Evolutionary conservation across 2,329 filamentous ascomycete species (phyloP).

Genomic region (Phaeosphaeria sp.): DNA sequence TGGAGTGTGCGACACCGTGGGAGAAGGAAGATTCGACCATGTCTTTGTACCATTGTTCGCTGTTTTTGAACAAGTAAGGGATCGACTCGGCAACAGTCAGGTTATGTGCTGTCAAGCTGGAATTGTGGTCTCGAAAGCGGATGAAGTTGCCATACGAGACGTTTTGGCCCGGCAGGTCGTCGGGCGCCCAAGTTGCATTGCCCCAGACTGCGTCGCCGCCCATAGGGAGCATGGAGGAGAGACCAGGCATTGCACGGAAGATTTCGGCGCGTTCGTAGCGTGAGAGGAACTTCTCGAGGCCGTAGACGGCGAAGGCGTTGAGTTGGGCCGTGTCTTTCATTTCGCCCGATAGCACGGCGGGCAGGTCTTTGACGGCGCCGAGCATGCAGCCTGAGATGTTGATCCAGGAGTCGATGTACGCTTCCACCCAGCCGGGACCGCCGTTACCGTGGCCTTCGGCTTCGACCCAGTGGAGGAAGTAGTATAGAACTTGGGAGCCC

Average conservation of each 20-base stretch:
- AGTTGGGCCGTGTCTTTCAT: constrained; percentile 98
- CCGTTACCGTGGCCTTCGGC: constrained; percentile 77
- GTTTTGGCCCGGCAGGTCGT: constrained; percentile 77
- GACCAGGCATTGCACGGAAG: constrained; percentile 95
- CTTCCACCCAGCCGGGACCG: constrained; percentile 87
- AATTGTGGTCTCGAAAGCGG: constrained; percentile 75
- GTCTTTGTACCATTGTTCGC: constrained; percentile 84
- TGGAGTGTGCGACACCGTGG: constrained; percentile 82
- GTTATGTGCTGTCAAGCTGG: constrained; percentile 63
- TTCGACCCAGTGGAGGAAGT: constrained; percentile 83
- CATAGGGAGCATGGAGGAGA: constrained; percentile 94
- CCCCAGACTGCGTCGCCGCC: constrained; percentile 97
- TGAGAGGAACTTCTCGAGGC: constrained; percentile 92
- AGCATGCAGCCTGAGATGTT: constrained; percentile 99
- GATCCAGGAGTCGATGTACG: constrained; percentile 91
- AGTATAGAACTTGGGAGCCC: constrained; percentile 94
- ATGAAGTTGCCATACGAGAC: constrained; percentile 81
- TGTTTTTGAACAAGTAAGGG: constrained; percentile 76
- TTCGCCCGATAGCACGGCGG: constrained; percentile 90
- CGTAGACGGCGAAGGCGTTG: constrained; percentile 95
- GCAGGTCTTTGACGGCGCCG: constrained; percentile 87
- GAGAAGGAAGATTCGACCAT: constrained; percentile 80
- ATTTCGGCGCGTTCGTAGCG: constrained; percentile 90
- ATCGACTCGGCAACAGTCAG: constrained; percentile 81
- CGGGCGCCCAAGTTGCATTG: constrained; percentile 83